phyloP scores from a whole-genome alignment of 371 early-diverging fungal genomes.

The Mortierella sp. region DNA sequence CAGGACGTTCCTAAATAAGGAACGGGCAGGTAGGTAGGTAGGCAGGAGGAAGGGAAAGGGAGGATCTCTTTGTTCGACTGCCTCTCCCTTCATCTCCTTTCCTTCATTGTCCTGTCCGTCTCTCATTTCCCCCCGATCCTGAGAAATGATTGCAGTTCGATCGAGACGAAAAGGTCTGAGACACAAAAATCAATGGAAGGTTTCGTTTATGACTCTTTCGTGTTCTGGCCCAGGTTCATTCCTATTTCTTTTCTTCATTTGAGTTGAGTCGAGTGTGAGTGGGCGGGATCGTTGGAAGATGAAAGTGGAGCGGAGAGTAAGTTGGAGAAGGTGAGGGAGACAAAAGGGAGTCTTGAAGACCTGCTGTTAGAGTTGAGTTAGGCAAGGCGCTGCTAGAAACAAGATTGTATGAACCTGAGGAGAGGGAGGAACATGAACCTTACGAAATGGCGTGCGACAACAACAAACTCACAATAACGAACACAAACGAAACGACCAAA shows the following conservation, averaged over 20 bases:
- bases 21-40: neutral
- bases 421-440: constrained; percentile 9
- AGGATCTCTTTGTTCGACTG: neutral
- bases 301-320: neutral
- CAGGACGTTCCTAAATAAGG: neutral
- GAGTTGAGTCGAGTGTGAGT: neutral
- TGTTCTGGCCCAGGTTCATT: neutral
- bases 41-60: neutral
- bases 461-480: neutral
- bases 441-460: constrained; percentile 13
- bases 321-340: neutral
- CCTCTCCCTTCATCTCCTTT: neutral
- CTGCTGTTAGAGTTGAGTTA: neutral
- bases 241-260: neutral
- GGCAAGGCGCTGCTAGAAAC: neutral
- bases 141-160: neutral
- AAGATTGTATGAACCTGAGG: constrained; percentile 9
- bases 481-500: no score
- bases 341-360: neutral
- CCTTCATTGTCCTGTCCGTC: neutral
- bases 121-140: neutral
- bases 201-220: neutral
- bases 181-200: neutral
- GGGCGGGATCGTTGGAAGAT: neutral
- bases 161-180: constrained; percentile 6